Percentiles rank a stretch among this genome's conserved stretches.
Conservation (phyloP, 2,329 filamentous ascomycete genomes). For the Calonectria crousiana region DNA sequence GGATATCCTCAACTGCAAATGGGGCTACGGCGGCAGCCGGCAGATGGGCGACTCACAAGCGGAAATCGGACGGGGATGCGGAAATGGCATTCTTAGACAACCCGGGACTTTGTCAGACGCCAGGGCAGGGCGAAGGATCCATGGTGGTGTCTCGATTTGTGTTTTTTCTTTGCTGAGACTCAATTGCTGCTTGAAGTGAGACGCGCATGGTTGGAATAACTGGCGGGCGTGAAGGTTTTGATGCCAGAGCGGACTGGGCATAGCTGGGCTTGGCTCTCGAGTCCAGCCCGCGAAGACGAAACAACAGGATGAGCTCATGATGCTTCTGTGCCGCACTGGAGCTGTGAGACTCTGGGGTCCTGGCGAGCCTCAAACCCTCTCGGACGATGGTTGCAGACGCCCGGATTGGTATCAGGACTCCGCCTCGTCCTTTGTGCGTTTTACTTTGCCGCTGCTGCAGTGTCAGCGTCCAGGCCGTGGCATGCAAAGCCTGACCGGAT, state of each 20-base stretch:
- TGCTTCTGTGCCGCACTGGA: conserved; percentile 11
- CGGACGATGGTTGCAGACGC: not conserved
- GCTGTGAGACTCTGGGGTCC: conserved; percentile 14
- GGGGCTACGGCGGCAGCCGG: not conserved
- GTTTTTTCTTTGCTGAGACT: conserved; percentile 24
- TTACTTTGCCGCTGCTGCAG: not conserved
- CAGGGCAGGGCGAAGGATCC: not conserved
- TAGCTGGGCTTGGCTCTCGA: conserved; percentile 5
- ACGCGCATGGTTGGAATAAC: conserved; percentile 32
- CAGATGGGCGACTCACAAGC: conserved; percentile 6
- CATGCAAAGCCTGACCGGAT: not conserved
- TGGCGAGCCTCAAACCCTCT: conserved; percentile 10
- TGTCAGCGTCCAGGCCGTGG: not conserved
- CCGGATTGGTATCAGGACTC: not conserved
- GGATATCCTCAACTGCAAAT: conserved; percentile 9
- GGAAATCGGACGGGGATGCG: conserved; percentile 1
- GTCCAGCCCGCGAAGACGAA: conserved; percentile 3
- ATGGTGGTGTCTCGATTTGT: conserved; percentile 25
- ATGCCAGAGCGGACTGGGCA: not conserved
- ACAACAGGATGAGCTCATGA: conserved; percentile 17
- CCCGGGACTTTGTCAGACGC: not conserved
- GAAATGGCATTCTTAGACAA: not conserved
- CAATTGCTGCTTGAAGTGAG: conserved; percentile 29
- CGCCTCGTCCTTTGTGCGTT: not conserved
- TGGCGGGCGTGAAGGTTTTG: not conserved